Evolutionary conservation across 805 yeast species (phyloP), one percentile per base, ranked within the genome.

Genomic region (Candida nitratophila): DNA sequence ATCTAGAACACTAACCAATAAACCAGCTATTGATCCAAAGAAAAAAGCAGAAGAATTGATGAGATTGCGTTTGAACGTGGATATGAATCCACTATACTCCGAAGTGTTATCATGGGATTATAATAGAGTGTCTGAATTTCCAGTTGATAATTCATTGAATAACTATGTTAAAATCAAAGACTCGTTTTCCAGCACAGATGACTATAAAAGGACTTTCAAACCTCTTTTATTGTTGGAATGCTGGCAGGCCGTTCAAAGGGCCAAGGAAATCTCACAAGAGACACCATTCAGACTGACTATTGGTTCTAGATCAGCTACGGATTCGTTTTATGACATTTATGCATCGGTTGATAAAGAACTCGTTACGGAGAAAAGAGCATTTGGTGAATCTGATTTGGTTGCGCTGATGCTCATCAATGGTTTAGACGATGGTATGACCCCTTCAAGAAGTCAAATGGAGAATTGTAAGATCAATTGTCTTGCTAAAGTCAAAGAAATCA

Each of bases 151-250:
- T 14, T 45, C 53, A 12, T 46, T 57, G 0, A 61, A 61, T 2
- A 54, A 56, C 2, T 77, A 75, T 53, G 54, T 56, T 1, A 60
- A 67, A 0, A 82, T 86, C 6, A 74, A 76, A 26, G 79, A 79
- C 50, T 54, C 63, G 1, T 93, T 86, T 56, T 45, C 54, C 0
- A 66, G 75, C 41, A 79, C 80, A 4, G 68, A 65, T n/a, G 88
- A 84, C 3, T 93, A 95, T 56, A 76, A 75, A 40, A 67, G 69
- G 31, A 71, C 76, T 1, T 83, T 87, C 61, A 86, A 82, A 51
- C 99, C 99, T 0, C 69, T 93, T 37, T 66, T 93, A 37, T 65
- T 90, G 58, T 64, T 91, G 35, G 99, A 93, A 64, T 86, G 96
- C 50, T 95, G 98, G 97, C 96, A 90, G 56, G 84, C 87, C 0